phyloP scores from a whole-genome alignment of 331 rosid genomes.

The Rhamnella rubrinervis region DNA sequence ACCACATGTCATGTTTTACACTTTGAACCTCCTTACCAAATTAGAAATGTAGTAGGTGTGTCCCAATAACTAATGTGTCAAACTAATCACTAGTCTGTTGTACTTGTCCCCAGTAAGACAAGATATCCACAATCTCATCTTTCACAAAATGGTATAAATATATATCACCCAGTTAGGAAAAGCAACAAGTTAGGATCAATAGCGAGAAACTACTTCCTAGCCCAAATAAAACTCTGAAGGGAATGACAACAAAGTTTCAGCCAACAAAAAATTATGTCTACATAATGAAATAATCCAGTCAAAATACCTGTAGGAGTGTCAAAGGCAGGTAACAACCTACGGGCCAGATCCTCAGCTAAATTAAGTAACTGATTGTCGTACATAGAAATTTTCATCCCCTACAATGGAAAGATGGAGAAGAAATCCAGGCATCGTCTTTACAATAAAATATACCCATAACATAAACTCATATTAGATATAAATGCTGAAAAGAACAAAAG shows the following conservation, averaged over 20 bases:
- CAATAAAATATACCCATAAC: background rate
- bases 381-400: constrained; percentile 88
- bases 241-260: constrained; percentile 4
- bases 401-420: constrained; percentile 17
- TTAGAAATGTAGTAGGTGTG: background rate
- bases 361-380: constrained; percentile 78
- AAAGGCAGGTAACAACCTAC: constrained; percentile 91
- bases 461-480: too few species aligned
- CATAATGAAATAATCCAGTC: constrained; percentile 14
- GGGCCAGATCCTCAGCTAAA: constrained; percentile 90
- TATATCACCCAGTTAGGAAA: constrained; percentile 19
- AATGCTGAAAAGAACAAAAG: too few species aligned
- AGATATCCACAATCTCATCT: background rate
- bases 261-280: constrained; percentile 8
- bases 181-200: background rate
- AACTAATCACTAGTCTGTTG: background rate
- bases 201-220: too few species aligned
- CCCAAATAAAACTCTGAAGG: constrained; percentile 1
- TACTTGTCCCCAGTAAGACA: background rate
- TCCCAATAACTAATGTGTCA: background rate
- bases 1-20: background rate
- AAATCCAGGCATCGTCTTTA: constrained; percentile 11
- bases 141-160: constrained; percentile 6
- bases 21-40: background rate
- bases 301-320: constrained; percentile 92